Conservation (phyloP, 2,329 filamentous ascomycete species). For the Massarina eburnea region DNA sequence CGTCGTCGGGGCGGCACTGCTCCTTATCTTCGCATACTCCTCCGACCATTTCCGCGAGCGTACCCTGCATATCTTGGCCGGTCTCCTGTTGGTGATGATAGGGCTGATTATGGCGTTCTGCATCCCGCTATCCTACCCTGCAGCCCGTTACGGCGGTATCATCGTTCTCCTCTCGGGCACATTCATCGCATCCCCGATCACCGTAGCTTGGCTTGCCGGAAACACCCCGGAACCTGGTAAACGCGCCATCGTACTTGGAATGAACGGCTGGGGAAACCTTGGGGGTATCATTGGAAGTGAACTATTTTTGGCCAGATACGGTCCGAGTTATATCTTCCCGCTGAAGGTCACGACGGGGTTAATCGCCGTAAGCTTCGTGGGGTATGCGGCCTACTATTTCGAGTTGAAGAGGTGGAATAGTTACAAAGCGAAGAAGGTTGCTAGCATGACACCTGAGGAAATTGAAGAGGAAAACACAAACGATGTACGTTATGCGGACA, state of each 20-base stretch:
- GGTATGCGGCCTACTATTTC: constrained; percentile 22
- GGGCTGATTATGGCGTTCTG: constrained; percentile 20
- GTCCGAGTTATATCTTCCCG: constrained; percentile 19
- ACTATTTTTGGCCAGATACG: constrained; percentile 19
- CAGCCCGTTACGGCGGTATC: constrained; percentile 19
- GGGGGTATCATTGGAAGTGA: constrained; percentile 25
- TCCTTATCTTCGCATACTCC: constrained; percentile 48
- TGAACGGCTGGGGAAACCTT: constrained; percentile 29
- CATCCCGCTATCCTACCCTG: constrained; percentile 2
- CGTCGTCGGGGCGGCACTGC: constrained; percentile 48
- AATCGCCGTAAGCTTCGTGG: constrained; percentile 18
- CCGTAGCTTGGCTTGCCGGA: constrained; percentile 25
- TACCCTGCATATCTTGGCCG: constrained; percentile 50
- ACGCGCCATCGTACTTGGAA: constrained; percentile 20
- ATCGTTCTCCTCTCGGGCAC: constrained; percentile 27
- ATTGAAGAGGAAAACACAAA: constrained; percentile 21
- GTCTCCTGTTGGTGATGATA: constrained; percentile 47
- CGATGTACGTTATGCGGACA: constrained; percentile 20
- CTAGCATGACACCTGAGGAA: constrained; percentile 12
- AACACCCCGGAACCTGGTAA: constrained; percentile 21
- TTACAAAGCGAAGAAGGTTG: constrained; percentile 13
- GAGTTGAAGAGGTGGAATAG: constrained; percentile 18
- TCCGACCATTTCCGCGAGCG: constrained; percentile 50
- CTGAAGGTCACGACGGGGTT: constrained; percentile 26
- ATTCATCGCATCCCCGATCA: constrained; percentile 25